Evolutionary conservation across 2,329 filamentous ascomycete genomes (phyloP).

Genomic region (Monilinia fructigena): DNA sequence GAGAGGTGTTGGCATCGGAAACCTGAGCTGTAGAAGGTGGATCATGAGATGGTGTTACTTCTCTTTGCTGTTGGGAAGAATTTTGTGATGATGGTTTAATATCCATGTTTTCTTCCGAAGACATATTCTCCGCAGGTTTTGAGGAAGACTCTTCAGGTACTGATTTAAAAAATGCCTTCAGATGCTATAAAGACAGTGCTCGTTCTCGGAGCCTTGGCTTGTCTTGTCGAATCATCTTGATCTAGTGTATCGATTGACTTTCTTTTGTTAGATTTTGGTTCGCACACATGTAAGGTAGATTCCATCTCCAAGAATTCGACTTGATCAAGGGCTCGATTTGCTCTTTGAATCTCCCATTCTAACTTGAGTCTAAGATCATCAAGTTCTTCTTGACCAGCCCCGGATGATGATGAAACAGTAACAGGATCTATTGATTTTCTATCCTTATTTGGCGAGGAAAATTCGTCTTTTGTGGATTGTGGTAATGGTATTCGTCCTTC

Average conservation of each 20-base stretch:
- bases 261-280: slow-evolving; percentile 46
- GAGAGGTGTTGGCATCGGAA: slow-evolving; percentile 54
- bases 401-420: slow-evolving; percentile 55
- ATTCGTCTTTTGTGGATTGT: slow-evolving; percentile 53
- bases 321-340: slow-evolving; percentile 68
- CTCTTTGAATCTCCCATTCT: slow-evolving; percentile 52
- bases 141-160: slow-evolving; percentile 41
- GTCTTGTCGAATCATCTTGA: slow-evolving; percentile 15
- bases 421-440: slow-evolving; percentile 48
- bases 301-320: slow-evolving; percentile 76
- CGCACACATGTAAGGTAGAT: slow-evolving; percentile 66
- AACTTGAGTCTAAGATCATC: slow-evolving; percentile 48
- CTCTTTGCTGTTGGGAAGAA: slow-evolving; percentile 18
- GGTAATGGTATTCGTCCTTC: slow-evolving; percentile 66
- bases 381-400: slow-evolving; percentile 48
- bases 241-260: slow-evolving; percentile 12
- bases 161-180: slow-evolving; percentile 63
- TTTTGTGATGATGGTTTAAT: slow-evolving; percentile 9
- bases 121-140: slow-evolving; percentile 32
- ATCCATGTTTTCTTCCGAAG: slow-evolving; percentile 17
- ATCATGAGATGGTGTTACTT: slow-evolving; percentile 57
- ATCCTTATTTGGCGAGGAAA: slow-evolving; percentile 59
- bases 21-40: slow-evolving; percentile 59
- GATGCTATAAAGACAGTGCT: slow-evolving; percentile 54
- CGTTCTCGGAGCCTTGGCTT: slow-evolving; percentile 14